Base-by-base conservation (phyloP, 306 rosid species). In the Gleditsia sinensis region DNA sequence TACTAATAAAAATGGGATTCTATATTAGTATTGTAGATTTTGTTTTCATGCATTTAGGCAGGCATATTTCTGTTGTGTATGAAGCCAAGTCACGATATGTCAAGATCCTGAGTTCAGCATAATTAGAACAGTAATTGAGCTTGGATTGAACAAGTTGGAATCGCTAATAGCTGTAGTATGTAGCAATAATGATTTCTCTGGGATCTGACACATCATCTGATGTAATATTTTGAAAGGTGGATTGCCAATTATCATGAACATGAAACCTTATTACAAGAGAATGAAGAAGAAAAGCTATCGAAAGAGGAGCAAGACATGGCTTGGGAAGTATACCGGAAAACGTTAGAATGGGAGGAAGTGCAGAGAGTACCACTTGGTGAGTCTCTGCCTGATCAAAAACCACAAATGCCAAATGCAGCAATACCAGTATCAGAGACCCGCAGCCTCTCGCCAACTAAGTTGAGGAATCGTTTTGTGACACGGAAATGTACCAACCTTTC, bases 241-340 rank as follows among this genome's bases (percentile, higher is more conserved):
- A 89, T 94, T 57, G 92, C 87, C 49, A 88, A 91, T 80, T 94
- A 78, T 80, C 98, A 94, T 45, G 89, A 85, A 77, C 98, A 94
- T 17, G 98, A 94, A 81, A 81, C 95, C 11, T 86, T 94, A 51
- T 77, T 94, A 39, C 98, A 91, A 88, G 97, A 94, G 83, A 94
- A 90, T 51, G 98, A 91, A 86, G 98, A 87, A 67, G 98, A 94
- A 80, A 91, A 81, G 54, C 90, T 94, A 37, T 89, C 98, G 5
- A 94, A 94, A 83, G 98, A 94, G 81, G 98, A 94, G 87, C 96
- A 94, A 82, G 98, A 90, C 82, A 81, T 91, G 96, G 97, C 98
- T 50, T 91, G 94, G 97, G 96, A 91, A 84, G 98, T 88, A 53
- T 94, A 84, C 70, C 80, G 58, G 66, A 94, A 74, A 83, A 83